A percentile compares a stretch with the other conserved stretches of the same genome.
phyloP scores from a whole-genome alignment of 345 rosid species.

The Salix viminalis region DNA sequence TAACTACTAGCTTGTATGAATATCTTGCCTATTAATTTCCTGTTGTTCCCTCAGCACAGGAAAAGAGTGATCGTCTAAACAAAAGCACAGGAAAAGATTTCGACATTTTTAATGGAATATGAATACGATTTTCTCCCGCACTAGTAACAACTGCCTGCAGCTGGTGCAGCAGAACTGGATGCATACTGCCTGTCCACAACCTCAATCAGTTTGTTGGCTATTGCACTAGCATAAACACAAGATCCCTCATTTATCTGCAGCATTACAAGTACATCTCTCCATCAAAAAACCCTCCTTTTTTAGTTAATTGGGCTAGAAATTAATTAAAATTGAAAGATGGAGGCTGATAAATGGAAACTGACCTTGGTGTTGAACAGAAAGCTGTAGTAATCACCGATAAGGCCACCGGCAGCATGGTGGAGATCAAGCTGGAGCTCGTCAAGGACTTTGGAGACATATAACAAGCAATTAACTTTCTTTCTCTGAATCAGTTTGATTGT shows the following conservation, averaged over 20 bases:
- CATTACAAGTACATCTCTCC: not conserved
- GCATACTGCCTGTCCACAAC: constrained; percentile 28
- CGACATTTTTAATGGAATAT: not conserved
- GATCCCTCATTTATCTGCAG: constrained; percentile 32
- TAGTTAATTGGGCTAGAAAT: not conserved
- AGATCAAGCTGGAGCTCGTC: constrained; percentile 79
- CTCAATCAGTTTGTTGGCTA: constrained; percentile 30
- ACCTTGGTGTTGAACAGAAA: constrained; percentile 87
- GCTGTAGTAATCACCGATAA: constrained; percentile 71
- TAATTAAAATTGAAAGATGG: not conserved
- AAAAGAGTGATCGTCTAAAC: not conserved
- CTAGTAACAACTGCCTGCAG: not conserved
- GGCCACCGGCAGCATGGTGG: constrained; percentile 87
- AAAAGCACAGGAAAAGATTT: not conserved
- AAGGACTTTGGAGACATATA: constrained; percentile 63
- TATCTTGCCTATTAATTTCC: not conserved
- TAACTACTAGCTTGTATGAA: not conserved
- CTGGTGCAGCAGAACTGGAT: not conserved
- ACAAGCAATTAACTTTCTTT: constrained; percentile 76
- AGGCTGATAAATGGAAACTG: not conserved
- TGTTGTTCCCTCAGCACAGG: not conserved
- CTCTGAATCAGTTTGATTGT: constrained; percentile 76
- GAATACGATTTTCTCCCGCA: not conserved
- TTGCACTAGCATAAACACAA: constrained; percentile 24
- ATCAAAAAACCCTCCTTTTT: not conserved